Evolutionary conservation across 2,329 filamentous ascomycete species (phyloP).

Genomic region (Gremmenia infestans): DNA sequence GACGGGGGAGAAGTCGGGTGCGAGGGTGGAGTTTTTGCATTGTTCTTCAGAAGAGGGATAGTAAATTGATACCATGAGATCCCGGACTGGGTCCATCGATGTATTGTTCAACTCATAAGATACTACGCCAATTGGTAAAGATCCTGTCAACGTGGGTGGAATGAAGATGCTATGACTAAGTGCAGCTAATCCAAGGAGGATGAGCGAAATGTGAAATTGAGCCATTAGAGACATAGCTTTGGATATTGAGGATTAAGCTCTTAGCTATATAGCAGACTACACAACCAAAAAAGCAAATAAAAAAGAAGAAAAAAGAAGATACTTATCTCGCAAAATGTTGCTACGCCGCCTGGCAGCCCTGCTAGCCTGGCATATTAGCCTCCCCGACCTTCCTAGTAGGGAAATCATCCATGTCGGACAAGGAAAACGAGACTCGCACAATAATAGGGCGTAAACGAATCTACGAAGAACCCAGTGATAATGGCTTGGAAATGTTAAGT

Average conservation of each 20-base stretch:
- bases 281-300: no score
- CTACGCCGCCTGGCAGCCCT: background rate
- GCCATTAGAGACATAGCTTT: no score
- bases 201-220: background rate
- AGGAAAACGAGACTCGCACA: background rate
- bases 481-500: no score
- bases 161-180: background rate
- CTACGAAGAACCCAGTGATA: no score
- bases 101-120: slow-evolving; percentile 6
- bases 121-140: background rate
- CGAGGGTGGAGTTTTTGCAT: slow-evolving; percentile 2
- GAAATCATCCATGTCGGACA: background rate
- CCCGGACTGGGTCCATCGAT: slow-evolving; percentile 6
- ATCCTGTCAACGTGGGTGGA: background rate
- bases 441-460: no score
- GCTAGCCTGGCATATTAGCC: background rate
- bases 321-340: background rate
- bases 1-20: slow-evolving; percentile 6
- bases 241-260: no score
- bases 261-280: background rate
- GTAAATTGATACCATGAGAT: slow-evolving; percentile 18
- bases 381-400: background rate
- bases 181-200: background rate
- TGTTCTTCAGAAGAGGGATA: slow-evolving; percentile 8
- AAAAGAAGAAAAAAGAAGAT: background rate